A percentile compares a stretch with the other conserved stretches of the same genome.
Conservation (phyloP, 768 basidiomycete genomes). For the Leccinum sublutescens region DNA sequence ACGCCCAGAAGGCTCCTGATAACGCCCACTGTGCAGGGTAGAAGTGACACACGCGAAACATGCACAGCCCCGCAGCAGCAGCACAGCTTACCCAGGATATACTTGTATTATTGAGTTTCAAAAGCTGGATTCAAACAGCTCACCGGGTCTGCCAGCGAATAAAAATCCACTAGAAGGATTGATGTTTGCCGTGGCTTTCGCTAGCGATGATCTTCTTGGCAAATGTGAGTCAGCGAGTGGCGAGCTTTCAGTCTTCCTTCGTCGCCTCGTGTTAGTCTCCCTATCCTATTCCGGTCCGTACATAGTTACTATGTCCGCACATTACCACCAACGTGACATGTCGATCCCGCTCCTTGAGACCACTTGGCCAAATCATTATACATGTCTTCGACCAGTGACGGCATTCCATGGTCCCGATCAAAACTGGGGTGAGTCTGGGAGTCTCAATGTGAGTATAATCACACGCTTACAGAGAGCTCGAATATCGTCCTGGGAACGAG, state of each 20-base stretch:
- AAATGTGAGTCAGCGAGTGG: slow-evolving; percentile 9
- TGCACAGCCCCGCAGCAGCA: slow-evolving; percentile 2
- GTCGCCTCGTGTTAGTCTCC: slow-evolving; percentile 16
- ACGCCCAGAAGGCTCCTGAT: slow-evolving; percentile 1
- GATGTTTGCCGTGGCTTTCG: not conserved
- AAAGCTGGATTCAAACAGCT: not conserved
- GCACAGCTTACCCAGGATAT: slow-evolving; percentile 6
- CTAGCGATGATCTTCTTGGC: too few relatives aligned
- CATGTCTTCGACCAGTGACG: slow-evolving; percentile 11
- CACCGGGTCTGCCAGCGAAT: slow-evolving; percentile 7
- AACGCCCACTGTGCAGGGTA: not conserved
- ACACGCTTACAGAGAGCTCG: slow-evolving; percentile 1
- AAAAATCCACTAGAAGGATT: not conserved
- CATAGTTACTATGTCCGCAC: slow-evolving; percentile 14
- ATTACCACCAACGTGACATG: slow-evolving; percentile 15
- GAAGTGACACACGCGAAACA: slow-evolving; percentile 8
- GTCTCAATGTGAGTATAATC: not conserved
- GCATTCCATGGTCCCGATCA: slow-evolving; percentile 12
- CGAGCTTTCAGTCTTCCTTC: not conserved
- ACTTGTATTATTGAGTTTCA: not conserved
- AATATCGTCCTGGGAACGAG: not conserved
- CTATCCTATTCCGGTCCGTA: slow-evolving; percentile 9
- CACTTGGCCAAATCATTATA: not conserved
- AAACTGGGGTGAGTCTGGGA: slow-evolving; percentile 7
- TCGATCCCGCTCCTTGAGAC: slow-evolving; percentile 19